A percentile compares a stretch with the other conserved stretches of the same genome.
phyloP scores from a whole-genome alignment of 768 basidiomycete species.

The Leccinum ochraceum region DNA sequence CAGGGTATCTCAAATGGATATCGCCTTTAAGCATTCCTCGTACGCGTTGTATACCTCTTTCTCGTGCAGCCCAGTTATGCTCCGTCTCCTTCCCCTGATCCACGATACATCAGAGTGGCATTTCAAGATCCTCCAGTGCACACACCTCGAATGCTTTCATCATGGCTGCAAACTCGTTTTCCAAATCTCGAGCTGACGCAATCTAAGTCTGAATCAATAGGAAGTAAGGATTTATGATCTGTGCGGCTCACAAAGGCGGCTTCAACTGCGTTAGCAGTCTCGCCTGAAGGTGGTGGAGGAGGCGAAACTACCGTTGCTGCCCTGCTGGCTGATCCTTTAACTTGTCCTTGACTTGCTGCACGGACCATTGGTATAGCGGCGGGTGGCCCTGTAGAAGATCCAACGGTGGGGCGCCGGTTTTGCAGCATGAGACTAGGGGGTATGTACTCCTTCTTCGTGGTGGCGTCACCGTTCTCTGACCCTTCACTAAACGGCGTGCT shows the following conservation, averaged over 20 bases:
- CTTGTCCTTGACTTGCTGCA: slow-evolving; percentile 49
- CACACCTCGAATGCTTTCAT: slow-evolving; percentile 75
- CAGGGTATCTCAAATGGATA: slow-evolving; percentile 69
- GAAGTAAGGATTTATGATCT: not conserved
- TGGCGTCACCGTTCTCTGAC: slow-evolving; percentile 51
- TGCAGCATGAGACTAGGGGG: slow-evolving; percentile 72
- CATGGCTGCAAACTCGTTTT: slow-evolving; percentile 82
- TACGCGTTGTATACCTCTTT: slow-evolving; percentile 72
- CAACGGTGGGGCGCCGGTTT: slow-evolving; percentile 50
- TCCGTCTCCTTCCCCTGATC: slow-evolving; percentile 92
- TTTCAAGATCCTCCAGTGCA: not conserved
- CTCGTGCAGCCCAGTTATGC: slow-evolving; percentile 89
- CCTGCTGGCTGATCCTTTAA: slow-evolving; percentile 62
- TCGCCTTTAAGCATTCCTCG: slow-evolving; percentile 91
- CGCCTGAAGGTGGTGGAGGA: slow-evolving; percentile 43
- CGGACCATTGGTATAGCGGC: slow-evolving; percentile 39
- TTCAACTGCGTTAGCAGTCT: slow-evolving; percentile 48
- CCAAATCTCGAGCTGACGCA: slow-evolving; percentile 82
- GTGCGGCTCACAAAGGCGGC: slow-evolving; percentile 64
- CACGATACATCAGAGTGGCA: slow-evolving; percentile 3
- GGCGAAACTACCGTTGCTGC: slow-evolving; percentile 46
- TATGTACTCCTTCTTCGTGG: slow-evolving; percentile 55
- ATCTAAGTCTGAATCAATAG: slow-evolving; percentile 47
- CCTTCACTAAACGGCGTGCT: slow-evolving; percentile 55
- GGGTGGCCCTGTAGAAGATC: slow-evolving; percentile 28